Base-by-base conservation (phyloP, 1,284 basidiomycete species). In the Ceratobasidium sp. region DNA sequence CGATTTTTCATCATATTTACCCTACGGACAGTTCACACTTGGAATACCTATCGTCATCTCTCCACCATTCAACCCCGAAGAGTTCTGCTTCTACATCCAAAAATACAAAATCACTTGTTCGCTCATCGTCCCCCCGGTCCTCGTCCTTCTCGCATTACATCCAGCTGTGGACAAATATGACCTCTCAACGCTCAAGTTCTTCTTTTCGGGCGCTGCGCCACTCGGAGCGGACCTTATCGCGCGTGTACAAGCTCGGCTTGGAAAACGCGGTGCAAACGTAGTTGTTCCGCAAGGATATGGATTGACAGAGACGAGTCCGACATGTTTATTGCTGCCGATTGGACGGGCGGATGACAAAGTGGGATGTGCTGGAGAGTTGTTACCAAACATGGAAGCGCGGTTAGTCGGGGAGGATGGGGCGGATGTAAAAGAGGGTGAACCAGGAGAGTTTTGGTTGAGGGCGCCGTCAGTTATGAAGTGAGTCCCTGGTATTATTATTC, bases 171-270 rank as follows among this genome's bases (percentile, higher is more conserved):
- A 90, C 64, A 89, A 93, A 84, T 93, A 93, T 84, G 89, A 96
- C 82, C 80, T 97, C 69, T 89, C 87, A 3, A 89, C 89, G 1
- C 83, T 97, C 15, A 85, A 87, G 33, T 85, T 89, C 6, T 82
- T 96, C 67, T 88, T 92, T 81, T 94, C 91, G 0, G 96, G 95
- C 5, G 97, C 95, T 0, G 97, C 97, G 1, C 95, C 96, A 0
- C 88, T 97, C 6, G 91, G 93, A 0, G 86, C 87, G 0, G 88
- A 90, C 10, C 87, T 96, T 15, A 89, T 90, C 13, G 84, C 88
- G 84, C 84, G 87, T 26, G 84, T 89, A 0, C 82, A 83, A 66
- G 84, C 85, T 6, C 85, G 88, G n/a, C 82, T 92, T n/a, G 82
- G 81, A 26, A 83, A 82, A 4, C 80, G 85, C 1, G 88, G 88